These are phyloP conservation scores for Phytophthora cactorum DNA, from an alignment of 352 stramenopile species.

Conservation along the genomic window DNA sequence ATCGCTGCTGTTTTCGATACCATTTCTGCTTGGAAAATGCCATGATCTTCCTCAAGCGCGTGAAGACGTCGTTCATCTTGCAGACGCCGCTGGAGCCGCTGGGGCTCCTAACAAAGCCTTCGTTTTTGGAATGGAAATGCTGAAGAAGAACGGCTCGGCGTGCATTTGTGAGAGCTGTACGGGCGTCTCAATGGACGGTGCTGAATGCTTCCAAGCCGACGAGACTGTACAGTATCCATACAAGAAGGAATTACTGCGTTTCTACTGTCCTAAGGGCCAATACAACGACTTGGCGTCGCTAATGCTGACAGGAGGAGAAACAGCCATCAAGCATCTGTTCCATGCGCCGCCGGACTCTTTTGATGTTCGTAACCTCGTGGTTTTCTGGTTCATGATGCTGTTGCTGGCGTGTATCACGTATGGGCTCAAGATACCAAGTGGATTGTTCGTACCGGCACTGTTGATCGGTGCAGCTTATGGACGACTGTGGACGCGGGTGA, in stretches of 20 bases:
- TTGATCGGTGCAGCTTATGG: slow-evolving; percentile 96
- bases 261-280: slow-evolving; percentile 94
- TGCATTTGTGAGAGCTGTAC: slow-evolving; percentile 78
- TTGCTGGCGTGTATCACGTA: slow-evolving; percentile 94
- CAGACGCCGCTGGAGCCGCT: slow-evolving; percentile 37
- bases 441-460: slow-evolving; percentile 97
- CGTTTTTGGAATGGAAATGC: slow-evolving; percentile 72
- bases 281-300: slow-evolving; percentile 98
- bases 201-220: slow-evolving; percentile 69
- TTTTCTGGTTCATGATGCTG: slow-evolving; percentile 79
- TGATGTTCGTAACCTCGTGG: slow-evolving; percentile 71
- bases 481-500: slow-evolving; percentile 85
- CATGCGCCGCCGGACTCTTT: slow-evolving; percentile 86
- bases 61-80: slow-evolving; percentile 60
- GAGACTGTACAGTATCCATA: slow-evolving; percentile 81
- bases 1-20: slow-evolving; percentile 63
- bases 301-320: slow-evolving; percentile 95
- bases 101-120: slow-evolving; percentile 57
- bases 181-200: slow-evolving; percentile 51
- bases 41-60: slow-evolving; percentile 58
- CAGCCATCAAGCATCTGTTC: slow-evolving; percentile 96
- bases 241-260: slow-evolving; percentile 91
- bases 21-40: slow-evolving; percentile 74
- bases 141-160: slow-evolving; percentile 67
- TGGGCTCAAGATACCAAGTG: slow-evolving; percentile 95